A percentile compares a stretch with the other conserved stretches of the same genome.
Conservation (phyloP, 768 basidiomycete species). For the Naganishia antarctica region DNA sequence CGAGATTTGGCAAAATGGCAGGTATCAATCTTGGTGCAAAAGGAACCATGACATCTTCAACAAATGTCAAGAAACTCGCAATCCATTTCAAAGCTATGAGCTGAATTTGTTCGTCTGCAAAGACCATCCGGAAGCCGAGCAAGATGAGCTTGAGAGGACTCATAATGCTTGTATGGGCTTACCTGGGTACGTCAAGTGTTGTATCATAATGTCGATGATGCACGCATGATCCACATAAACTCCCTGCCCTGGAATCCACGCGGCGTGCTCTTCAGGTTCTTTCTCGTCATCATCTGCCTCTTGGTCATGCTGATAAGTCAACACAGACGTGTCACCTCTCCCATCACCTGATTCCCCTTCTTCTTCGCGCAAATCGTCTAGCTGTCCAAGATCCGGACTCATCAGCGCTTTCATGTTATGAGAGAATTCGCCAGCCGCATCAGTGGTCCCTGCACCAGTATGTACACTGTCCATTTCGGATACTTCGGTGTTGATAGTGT, state of each 20-base stretch:
- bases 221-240: constrained; percentile 84
- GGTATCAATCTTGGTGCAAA: constrained; percentile 90
- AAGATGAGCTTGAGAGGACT: background rate
- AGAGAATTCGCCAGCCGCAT: constrained; percentile 31
- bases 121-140: background rate
- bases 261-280: constrained; percentile 50
- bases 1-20: constrained; percentile 88
- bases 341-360: constrained; percentile 33
- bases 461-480: constrained; percentile 25
- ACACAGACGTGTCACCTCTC: constrained; percentile 18
- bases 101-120: constrained; percentile 84
- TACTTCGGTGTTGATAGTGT: constrained; percentile 37
- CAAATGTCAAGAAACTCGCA: constrained; percentile 79
- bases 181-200: constrained; percentile 75
- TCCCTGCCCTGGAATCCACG: constrained; percentile 90
- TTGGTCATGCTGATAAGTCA: constrained; percentile 30
- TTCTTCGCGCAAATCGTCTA: constrained; percentile 28
- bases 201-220: constrained; percentile 86
- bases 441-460: constrained; percentile 24
- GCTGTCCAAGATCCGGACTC: constrained; percentile 30
- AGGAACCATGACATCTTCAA: constrained; percentile 84
- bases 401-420: constrained; percentile 5
- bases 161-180: constrained; percentile 41
- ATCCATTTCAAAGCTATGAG: constrained; percentile 92
- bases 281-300: constrained; percentile 46